Conservation (phyloP, 2,329 filamentous ascomycete species). For the Pleomassaria siparia region DNA sequence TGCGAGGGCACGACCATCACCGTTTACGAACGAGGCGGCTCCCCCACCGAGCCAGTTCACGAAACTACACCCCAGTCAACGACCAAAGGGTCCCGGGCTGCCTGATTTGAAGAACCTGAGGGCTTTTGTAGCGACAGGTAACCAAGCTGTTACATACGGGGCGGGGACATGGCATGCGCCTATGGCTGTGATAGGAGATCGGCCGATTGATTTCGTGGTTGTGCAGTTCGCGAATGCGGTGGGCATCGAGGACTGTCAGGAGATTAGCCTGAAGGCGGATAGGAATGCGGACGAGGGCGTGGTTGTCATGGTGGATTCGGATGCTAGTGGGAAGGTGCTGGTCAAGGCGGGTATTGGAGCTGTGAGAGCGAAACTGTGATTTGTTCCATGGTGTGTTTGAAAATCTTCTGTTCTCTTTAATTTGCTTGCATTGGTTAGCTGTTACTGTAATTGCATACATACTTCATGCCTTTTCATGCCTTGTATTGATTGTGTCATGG, state of each 20-base stretch:
- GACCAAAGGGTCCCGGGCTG: slow-evolving; percentile 56
- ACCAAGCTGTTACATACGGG: slow-evolving; percentile 88
- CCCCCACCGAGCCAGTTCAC: slow-evolving; percentile 34
- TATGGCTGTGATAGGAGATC: slow-evolving; percentile 80
- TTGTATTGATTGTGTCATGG: too few species aligned
- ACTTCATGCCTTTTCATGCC: too few species aligned
- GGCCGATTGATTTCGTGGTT: slow-evolving; percentile 76
- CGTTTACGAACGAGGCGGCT: slow-evolving; percentile 55
- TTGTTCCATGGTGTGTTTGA: too few species aligned
- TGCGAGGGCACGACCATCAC: slow-evolving; percentile 43
- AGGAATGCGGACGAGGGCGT: slow-evolving; percentile 33
- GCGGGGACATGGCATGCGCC: slow-evolving; percentile 95
- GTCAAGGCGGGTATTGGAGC: slow-evolving; percentile 39
- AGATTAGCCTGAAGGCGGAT: slow-evolving; percentile 56
- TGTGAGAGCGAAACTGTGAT: slow-evolving; percentile 33
- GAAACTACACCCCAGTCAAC: slow-evolving; percentile 32
- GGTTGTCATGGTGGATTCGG: slow-evolving; percentile 37
- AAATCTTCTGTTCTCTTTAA: too few species aligned
- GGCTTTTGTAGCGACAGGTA: slow-evolving; percentile 76
- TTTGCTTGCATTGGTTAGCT: too few species aligned
- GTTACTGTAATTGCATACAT: too few species aligned
- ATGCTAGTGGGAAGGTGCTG: slow-evolving; percentile 33
- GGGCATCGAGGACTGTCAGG: slow-evolving; percentile 82
- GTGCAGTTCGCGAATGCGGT: slow-evolving; percentile 87
- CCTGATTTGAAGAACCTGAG: slow-evolving; percentile 71